Evolutionary conservation across 805 yeast genomes (phyloP).

Genomic region (Yarrowia deformans): DNA sequence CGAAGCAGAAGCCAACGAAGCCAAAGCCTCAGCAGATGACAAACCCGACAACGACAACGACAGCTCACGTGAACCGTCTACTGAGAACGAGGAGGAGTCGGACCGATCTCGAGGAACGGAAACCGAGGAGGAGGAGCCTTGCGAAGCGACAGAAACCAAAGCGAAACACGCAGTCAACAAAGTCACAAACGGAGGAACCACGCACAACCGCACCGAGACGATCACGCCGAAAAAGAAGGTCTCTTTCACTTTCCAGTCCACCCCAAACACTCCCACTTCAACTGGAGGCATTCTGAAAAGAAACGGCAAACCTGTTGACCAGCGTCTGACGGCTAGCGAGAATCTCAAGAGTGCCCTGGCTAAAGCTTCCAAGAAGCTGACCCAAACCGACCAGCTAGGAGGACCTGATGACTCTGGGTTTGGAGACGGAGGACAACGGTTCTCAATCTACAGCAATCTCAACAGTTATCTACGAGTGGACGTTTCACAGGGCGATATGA

Average conservation of each 20-base stretch:
- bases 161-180: neutral
- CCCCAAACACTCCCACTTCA: slow-evolving; percentile 18
- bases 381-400: slow-evolving; percentile 4
- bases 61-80: slow-evolving; percentile 1
- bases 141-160: neutral
- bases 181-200: neutral
- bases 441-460: slow-evolving; percentile 22
- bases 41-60: neutral
- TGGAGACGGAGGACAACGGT: slow-evolving; percentile 35
- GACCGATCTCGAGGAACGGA: slow-evolving; percentile 18
- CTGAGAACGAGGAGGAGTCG: slow-evolving; percentile 10
- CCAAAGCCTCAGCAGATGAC: neutral
- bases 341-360: neutral
- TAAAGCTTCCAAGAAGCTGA: neutral
- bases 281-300: slow-evolving; percentile 32
- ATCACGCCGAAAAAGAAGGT: slow-evolving; percentile 24
- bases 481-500: neutral
- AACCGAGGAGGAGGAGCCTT: slow-evolving; percentile 18
- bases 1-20: neutral
- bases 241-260: slow-evolving; percentile 16
- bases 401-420: slow-evolving; percentile 30
- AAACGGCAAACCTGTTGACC: neutral
- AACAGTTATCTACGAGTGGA: slow-evolving; percentile 2
- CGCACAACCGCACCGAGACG: neutral
- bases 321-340: neutral